phyloP scores from a whole-genome alignment of 1,284 basidiomycete genomes.

The Xanthoconium separans region DNA sequence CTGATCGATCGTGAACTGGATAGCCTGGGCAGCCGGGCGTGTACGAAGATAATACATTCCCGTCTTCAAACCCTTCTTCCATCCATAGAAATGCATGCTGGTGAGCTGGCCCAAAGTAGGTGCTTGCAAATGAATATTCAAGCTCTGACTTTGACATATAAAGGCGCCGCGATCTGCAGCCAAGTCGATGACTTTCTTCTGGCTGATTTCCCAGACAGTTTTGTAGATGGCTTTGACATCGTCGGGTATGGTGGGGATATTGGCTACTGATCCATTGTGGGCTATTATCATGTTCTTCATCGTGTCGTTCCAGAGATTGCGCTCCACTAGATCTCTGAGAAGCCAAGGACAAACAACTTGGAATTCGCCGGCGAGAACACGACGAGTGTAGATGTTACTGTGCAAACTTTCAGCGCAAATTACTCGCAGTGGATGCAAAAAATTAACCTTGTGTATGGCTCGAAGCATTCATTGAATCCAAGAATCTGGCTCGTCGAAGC shows the following conservation, averaged over 20 bases:
- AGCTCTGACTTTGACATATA: constrained; percentile 91
- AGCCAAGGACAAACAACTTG: constrained; percentile 99
- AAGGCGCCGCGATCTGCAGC: constrained; percentile 98
- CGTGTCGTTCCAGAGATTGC: constrained; percentile 94
- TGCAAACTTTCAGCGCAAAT: constrained; percentile 10
- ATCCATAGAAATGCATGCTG: constrained; percentile 99
- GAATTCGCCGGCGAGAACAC: constrained; percentile 99
- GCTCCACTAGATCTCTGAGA: constrained; percentile 93
- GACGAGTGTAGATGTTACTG: constrained; percentile 98
- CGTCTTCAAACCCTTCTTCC: constrained; percentile 99
- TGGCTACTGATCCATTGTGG: constrained; percentile 94
- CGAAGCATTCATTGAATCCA: constrained; percentile 98
- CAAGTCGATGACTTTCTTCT: constrained; percentile 98
- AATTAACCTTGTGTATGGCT: constrained; percentile 86
- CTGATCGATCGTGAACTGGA: constrained; percentile 97
- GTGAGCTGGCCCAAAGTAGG: constrained; percentile 95
- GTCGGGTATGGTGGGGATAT: constrained; percentile 82
- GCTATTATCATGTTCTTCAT: constrained; percentile 99
- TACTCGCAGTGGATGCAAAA: not conserved
- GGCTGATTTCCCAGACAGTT: constrained; percentile 99
- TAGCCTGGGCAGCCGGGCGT: constrained; percentile 90
- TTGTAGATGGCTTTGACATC: constrained; percentile 97
- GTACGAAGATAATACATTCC: constrained; percentile 98
- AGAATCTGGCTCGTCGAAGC: constrained; percentile 98
- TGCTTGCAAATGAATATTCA: constrained; percentile 93